Base-by-base conservation (phyloP, 2,329 filamentous ascomycete genomes). In the Calonectria fujianensis region DNA sequence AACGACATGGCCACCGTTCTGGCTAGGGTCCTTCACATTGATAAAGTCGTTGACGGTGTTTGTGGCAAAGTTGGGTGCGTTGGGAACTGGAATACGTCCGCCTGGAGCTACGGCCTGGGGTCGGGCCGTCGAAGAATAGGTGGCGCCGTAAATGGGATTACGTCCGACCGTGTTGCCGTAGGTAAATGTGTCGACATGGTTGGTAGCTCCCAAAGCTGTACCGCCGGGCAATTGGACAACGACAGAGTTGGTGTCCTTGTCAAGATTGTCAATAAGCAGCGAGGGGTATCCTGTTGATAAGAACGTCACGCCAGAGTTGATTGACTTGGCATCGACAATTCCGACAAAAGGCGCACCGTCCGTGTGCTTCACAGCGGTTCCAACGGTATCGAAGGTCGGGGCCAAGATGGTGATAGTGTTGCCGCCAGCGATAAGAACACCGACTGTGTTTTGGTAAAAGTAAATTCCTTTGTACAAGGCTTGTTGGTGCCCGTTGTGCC, bases 131-230 rank as follows among this genome's bases (percentile, higher is more conserved):
- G 57, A 63, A 29, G 57, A 63, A 13, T 41, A 41, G 14, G 57
- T 41, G 18, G n/a, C 14, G 8, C 57, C 57, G 24, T 63, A 63
- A 37, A 63, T 63, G 16, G 57, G 57, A 27, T 63, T 24, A 20
- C 57, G 57, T 41, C 57, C 57, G 41, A 63, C 57, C 27, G 57
- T 63, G 57, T 63, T 63, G 13, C 57, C 57, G 35, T 63, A 63
- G 7, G 57, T 63, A 41, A 41, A 63, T 18, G 57, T 63, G 35
- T 63, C 57, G 20, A 63, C 57, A 20, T 63, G 57, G 5, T 24
- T 41, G 14, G 57, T 8, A 6, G 57, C 20, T n/a, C 35, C 57
- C 35, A 63, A 11, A 10, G 57, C 57, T 2, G 37, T 37, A 7
- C 57, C 57, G 8, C 35, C 20, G 9, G 57, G 57, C 16, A 63